Base-by-base conservation (phyloP, 2,329 filamentous ascomycete genomes). In the Colletotrichum euphorbiae region DNA sequence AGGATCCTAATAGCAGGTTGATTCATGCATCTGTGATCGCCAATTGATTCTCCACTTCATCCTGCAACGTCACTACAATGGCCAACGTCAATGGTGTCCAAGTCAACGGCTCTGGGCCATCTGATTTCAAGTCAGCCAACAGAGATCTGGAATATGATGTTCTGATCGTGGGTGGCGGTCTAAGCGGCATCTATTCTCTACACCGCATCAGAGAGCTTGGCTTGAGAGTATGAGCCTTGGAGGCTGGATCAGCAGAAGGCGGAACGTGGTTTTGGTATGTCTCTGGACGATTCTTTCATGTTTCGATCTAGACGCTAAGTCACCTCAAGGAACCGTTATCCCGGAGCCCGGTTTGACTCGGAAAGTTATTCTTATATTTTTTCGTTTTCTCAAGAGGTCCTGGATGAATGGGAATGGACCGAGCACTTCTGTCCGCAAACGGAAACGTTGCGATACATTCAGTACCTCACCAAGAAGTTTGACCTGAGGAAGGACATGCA, bases 321-420 rank as follows among this genome's bases (percentile, higher is more conserved):
- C 3, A 48, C 43, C 9, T 8, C 7, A 8, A 68, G 63, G 60
- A 83, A 83, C 61, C 76, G 78, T 17, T 83, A 83, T 52, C 81
- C 82, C 12, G 82, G 82, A 3, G 80, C 81, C n/a, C 77, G 81
- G 45, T 81, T 82, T 57, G 83, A 85, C 62, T 81, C 81, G 0
- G 81, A 84, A 71, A 79, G 78, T 1, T 78, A 81, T n/a, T 80
- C 80, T 0, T 85, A 86, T 70, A 73, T 77, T 62, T 81, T 82
- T 54, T 79, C 78, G 11, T 81, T 82, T 68, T 76, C 77, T 58
- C 75, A 82, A 69, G 80, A 80, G 19, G 67, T 81, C 4, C 74
- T 82, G 13, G 76, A 80, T 43, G 80, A 81, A 62, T 83, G 81
- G 77, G 71, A 78, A 62, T 82, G 79, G 77, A 76, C 73, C 4